These are phyloP conservation scores for Pyrenochaeta sp. DNA, from an alignment of 2,329 filamentous ascomycete species.

Conservation along the genomic window DNA sequence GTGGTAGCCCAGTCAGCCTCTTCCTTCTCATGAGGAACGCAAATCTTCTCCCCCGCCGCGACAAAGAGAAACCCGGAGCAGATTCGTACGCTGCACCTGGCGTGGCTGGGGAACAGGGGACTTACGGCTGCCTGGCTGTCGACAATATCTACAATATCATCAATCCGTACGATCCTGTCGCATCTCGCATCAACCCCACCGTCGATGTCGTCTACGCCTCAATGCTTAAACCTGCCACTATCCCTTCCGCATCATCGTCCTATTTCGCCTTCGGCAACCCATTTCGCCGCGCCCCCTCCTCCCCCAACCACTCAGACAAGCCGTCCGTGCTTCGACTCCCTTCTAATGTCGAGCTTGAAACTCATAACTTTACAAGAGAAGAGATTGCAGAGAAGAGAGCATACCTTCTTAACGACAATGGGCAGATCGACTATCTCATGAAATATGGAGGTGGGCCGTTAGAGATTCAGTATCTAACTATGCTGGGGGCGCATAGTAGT, in stretches of 20 bases:
- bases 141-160: constrained; percentile 98
- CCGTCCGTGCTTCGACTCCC: constrained; percentile 52
- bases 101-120: constrained; percentile 79
- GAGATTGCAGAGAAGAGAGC: constrained; percentile 92
- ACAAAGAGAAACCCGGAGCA: constrained; percentile 77
- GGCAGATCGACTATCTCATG: constrained; percentile 91
- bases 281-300: constrained; percentile 46
- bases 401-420: constrained; percentile 90
- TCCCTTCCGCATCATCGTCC: constrained; percentile 73
- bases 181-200: constrained; percentile 89
- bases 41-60: constrained; percentile 76
- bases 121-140: constrained; percentile 89
- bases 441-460: constrained; percentile 84
- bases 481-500: constrained; percentile 93
- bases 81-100: constrained; percentile 62
- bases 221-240: constrained; percentile 77
- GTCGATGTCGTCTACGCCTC: constrained; percentile 83
- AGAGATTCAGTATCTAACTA: constrained; percentile 96
- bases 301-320: constrained; percentile 35
- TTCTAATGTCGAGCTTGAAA: constrained; percentile 82
- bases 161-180: constrained; percentile 79
- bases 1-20: constrained; percentile 90
- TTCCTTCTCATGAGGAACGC: constrained; percentile 85
- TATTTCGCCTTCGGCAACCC: constrained; percentile 54
- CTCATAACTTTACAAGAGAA: constrained; percentile 92